Evolutionary conservation across 768 basidiomycete genomes (phyloP), one percentile per base, ranked within the genome.

Genomic region (Pisolithus orientalis): DNA sequence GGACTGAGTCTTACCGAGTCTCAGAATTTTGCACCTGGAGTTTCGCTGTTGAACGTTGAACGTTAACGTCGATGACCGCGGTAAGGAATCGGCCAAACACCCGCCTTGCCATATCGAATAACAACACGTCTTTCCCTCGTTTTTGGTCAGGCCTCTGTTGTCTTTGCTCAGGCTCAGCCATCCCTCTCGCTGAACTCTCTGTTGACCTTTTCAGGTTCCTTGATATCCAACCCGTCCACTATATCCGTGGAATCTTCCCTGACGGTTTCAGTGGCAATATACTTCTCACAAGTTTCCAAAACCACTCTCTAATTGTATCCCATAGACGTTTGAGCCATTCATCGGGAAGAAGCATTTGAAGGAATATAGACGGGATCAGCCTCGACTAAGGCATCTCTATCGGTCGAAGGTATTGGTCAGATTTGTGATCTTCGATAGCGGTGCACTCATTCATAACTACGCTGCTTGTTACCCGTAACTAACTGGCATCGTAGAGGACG

Each of bases 221-320:
- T 58, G 11, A 51, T 60, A 24, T 69, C 75, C 27, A 66, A 60
- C 53, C 63, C 71, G 21, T 64, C 74, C 47, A 61, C 59, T 11
- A 63, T 82, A 13, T 79, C 80, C 1, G 43, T 63, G 0, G 65
- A 72, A 5, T 52, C 64, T 5, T 67, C 65, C 39, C 61, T 78
- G 28, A 72, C 70, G 14, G 67, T 82, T n/a, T 74, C 76, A 10
- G 57, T 83, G 43, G 80, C 80, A 0, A 63, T 79, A 39, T 83
- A 80, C 56, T 62, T 74, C 1, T 58, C 60, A 11, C 47, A 53
- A 38, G 48, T 58, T 14, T 55, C 70, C 0, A 54, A 66, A 64
- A 2, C 85, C 86, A 42, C 70, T 0, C 77, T 82, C 6, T 73
- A 76, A 16, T 83, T 89, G 57, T 80, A 85, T 55, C 59, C 89